A percentile compares a stretch with the other conserved stretches of the same genome.
Conservation (phyloP, 805 yeast species). For the Nakazawaea holstii region DNA sequence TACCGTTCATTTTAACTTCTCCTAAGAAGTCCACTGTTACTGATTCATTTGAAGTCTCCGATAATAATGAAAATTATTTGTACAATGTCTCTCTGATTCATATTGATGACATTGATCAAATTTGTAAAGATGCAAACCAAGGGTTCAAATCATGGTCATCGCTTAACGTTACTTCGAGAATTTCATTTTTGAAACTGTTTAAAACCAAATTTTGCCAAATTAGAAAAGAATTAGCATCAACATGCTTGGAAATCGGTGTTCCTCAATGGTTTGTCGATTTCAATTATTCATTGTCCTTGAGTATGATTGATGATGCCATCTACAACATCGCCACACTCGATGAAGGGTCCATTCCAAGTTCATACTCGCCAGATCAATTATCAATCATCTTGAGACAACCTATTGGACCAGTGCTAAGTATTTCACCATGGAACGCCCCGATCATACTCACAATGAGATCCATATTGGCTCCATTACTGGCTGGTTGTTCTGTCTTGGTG, state of each 20-base stretch:
- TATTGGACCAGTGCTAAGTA: constrained; percentile 39
- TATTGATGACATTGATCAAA: neutral
- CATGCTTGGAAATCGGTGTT: constrained; percentile 29
- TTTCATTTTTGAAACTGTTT: constrained; percentile 12
- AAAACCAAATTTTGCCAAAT: constrained; percentile 6
- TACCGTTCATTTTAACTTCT: no score
- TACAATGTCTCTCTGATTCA: neutral
- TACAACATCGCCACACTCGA: constrained; percentile 15
- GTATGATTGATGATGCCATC: constrained; percentile 26
- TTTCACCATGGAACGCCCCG: constrained; percentile 48
- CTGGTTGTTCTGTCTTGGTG: constrained; percentile 41
- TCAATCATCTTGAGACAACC: constrained; percentile 30
- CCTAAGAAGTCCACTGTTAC: no score
- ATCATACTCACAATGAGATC: constrained; percentile 33
- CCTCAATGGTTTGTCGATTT: constrained; percentile 31
- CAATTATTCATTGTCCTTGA: constrained; percentile 25
- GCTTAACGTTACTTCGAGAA: constrained; percentile 10
- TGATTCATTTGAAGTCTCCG: neutral
- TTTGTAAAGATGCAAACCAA: constrained; percentile 13
- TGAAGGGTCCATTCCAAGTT: constrained; percentile 19
- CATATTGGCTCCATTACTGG: constrained; percentile 38
- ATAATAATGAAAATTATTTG: constrained; percentile 6
- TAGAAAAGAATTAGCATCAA: constrained; percentile 15
- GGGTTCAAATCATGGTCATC: constrained; percentile 19
- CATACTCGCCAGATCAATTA: constrained; percentile 10